Evolutionary conservation across 495 filamentous ascomycete species (phyloP).

Genomic region (Tuber magnatum): DNA sequence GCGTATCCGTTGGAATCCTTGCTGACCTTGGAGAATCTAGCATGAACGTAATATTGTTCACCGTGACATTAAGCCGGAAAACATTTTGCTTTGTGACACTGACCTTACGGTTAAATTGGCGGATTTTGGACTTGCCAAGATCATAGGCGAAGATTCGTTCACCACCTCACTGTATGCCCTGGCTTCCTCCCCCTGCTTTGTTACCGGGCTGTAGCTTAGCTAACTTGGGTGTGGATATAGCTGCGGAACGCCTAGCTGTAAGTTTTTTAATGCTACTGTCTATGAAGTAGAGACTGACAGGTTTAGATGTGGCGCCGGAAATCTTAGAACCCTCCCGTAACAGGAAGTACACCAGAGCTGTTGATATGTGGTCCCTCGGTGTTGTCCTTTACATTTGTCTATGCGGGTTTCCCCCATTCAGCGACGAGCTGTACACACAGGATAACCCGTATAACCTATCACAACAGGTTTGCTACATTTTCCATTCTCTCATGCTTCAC

Average conservation of each 20-base stretch:
- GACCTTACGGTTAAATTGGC: constrained; percentile 83
- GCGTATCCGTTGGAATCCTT: constrained; percentile 7
- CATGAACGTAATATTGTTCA: constrained; percentile 97
- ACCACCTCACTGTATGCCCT: constrained; percentile 74
- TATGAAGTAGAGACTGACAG: constrained; percentile 18
- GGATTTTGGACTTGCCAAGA: constrained; percentile 97
- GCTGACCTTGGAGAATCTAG: constrained; percentile 50
- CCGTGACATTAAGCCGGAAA: constrained; percentile 98
- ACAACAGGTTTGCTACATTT: constrained; percentile 47
- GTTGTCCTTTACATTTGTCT: constrained; percentile 99
- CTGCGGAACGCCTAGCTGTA: constrained; percentile 88
- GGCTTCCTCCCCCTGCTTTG: constrained; percentile 8
- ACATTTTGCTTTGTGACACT: constrained; percentile 82
- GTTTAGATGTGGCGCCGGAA: constrained; percentile 82
- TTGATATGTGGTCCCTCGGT: constrained; percentile 94
- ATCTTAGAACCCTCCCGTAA: constrained; percentile 71
- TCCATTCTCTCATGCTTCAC: too few species aligned
- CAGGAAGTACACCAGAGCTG: constrained; percentile 86
- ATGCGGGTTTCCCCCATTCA: constrained; percentile 96
- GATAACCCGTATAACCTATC: constrained; percentile 79
- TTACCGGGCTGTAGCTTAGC: constrained; percentile 17
- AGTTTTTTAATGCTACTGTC: constrained; percentile 36
- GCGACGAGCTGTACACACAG: constrained; percentile 72
- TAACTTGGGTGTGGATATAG: constrained; percentile 38
- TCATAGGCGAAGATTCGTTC: constrained; percentile 97